A percentile compares a stretch with the other conserved stretches of the same genome.
phyloP scores from a whole-genome alignment of 441 rosid species.

The Adansonia rubrostipa region DNA sequence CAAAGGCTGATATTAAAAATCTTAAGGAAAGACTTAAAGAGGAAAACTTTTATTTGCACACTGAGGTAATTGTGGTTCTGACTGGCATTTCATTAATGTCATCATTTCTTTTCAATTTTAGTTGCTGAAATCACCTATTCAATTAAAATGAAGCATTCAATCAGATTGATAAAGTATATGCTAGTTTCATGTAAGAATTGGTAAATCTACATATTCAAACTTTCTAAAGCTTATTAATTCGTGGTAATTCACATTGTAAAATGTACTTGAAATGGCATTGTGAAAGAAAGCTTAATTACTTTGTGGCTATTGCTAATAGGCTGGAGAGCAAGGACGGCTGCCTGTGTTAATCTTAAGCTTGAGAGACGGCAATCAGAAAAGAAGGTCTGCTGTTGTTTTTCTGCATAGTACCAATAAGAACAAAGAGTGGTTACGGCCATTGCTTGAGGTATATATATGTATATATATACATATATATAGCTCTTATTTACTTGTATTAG shows the following conservation, averaged over 20 bases:
- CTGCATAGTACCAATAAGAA: constrained; percentile 71
- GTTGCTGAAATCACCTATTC: neutral
- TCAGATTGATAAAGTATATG: neutral
- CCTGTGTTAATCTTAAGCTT: constrained; percentile 78
- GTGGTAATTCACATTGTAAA: neutral
- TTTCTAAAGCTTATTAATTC: neutral
- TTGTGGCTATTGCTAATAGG: constrained; percentile 41
- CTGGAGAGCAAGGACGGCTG: constrained; percentile 75
- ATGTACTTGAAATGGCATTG: neutral
- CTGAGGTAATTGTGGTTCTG: constrained; percentile 57
- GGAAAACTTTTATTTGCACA: constrained; percentile 66
- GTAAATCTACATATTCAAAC: neutral
- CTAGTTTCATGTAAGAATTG: neutral
- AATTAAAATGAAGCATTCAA: neutral
- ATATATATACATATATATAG: too few relatives aligned
- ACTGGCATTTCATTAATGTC: neutral
- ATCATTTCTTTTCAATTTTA: neutral
- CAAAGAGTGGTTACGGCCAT: constrained; percentile 88
- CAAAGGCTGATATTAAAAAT: constrained; percentile 51
- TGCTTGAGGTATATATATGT: constrained; percentile 66
- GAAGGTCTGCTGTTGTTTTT: constrained; percentile 78
- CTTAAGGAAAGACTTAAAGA: constrained; percentile 58
- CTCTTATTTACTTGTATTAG: neutral
- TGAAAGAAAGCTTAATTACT: neutral
- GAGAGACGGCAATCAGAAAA: constrained; percentile 47